These are phyloP conservation scores for Tylopilus subfusipes DNA, from an alignment of 768 basidiomycete genomes.

Conservation along the genomic window DNA sequence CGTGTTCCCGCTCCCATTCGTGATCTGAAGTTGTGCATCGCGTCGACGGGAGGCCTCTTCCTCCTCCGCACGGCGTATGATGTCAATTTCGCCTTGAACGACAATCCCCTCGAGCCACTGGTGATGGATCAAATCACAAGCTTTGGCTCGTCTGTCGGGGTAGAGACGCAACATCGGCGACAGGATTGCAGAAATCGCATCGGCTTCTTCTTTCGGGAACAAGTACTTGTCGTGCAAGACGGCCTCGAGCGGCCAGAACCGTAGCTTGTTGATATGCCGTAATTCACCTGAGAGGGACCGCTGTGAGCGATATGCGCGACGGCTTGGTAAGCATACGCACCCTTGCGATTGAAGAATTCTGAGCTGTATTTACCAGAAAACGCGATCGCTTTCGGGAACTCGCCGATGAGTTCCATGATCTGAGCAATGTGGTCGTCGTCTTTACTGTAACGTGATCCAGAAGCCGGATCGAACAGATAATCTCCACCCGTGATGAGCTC, in stretches of 20 bases:
- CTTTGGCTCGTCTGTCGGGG: constrained; percentile 85
- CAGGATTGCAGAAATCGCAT: constrained; percentile 75
- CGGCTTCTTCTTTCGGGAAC: constrained; percentile 79
- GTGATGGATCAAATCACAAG: constrained; percentile 81
- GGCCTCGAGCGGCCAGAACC: constrained; percentile 82
- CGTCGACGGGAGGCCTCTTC: constrained; percentile 37
- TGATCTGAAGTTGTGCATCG: constrained; percentile 9
- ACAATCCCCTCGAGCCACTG: constrained; percentile 81
- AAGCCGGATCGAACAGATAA: constrained; percentile 96
- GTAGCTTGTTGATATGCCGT: constrained; percentile 89
- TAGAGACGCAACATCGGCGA: constrained; percentile 87
- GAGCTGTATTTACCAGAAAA: constrained; percentile 89
- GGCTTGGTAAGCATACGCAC: constrained; percentile 39
- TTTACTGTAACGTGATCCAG: constrained; percentile 92
- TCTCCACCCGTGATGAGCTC: constrained; percentile 96
- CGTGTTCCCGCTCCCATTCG: constrained; percentile 6
- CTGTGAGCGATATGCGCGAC: constrained; percentile 9
- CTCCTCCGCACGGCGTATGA: constrained; percentile 63
- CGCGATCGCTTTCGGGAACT: constrained; percentile 79
- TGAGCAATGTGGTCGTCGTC: constrained; percentile 98
- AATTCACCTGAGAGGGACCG: constrained; percentile 57
- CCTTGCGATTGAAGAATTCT: constrained; percentile 96
- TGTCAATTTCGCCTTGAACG: constrained; percentile 88
- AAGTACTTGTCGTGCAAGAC: constrained; percentile 95
- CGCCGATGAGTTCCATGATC: constrained; percentile 93